phyloP scores from a whole-genome alignment of 495 filamentous ascomycete genomes.

The Podospora fimiseda region DNA sequence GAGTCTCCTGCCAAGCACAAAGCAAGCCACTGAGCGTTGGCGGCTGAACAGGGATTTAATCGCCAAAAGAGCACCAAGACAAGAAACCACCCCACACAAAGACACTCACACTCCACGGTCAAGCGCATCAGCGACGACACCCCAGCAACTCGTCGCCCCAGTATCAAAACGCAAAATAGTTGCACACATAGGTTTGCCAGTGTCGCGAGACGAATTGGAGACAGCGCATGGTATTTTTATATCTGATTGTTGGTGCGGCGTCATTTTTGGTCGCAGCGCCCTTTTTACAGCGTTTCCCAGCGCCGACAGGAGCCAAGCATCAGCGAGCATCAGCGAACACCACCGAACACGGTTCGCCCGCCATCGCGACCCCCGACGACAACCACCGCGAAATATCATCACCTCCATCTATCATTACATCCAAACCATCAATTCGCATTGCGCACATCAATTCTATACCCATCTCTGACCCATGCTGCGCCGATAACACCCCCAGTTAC shows the following conservation, averaged over 20 bases:
- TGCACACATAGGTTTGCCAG: not conserved
- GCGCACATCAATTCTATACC: not conserved
- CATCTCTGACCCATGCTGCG: not conserved
- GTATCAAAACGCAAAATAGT: not conserved
- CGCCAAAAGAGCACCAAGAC: slow-evolving; percentile 7
- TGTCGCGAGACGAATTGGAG: not conserved
- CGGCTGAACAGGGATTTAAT: slow-evolving; percentile 16
- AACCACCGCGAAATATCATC: not conserved
- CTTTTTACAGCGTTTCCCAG: not conserved
- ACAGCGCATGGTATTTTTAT: not conserved
- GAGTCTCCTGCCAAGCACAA: slow-evolving; percentile 11
- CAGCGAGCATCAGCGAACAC: not conserved
- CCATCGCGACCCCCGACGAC: not conserved
- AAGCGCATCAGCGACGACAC: not conserved
- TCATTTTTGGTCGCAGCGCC: not conserved
- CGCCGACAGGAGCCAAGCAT: too few species aligned
- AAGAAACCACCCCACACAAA: slow-evolving; percentile 19
- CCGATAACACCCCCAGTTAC: not conserved
- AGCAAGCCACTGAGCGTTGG: not conserved
- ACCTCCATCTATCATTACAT: not conserved
- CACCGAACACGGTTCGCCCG: not conserved
- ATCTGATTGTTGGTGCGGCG: not conserved
- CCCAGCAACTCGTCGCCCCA: not conserved
- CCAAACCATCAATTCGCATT: not conserved
- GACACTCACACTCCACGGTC: not conserved